Conservation (phyloP, 225 moss, liverwort and hornwort species). For the Marchantia polymorpha region DNA sequence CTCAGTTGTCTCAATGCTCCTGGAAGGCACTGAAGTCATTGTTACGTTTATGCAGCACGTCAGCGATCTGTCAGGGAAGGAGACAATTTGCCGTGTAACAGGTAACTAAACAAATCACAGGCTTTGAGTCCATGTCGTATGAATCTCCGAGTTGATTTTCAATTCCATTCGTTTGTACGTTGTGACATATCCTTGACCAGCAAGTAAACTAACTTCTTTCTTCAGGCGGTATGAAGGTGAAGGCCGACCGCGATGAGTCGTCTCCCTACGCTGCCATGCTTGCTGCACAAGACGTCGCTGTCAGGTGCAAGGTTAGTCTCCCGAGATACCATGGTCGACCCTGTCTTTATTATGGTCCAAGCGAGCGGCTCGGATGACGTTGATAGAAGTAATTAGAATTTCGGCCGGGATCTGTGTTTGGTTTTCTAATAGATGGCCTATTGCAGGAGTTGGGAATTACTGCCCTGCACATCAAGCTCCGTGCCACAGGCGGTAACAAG, state of each 20-base stretch:
- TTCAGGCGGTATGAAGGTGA: constrained; percentile 93
- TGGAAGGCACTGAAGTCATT: too few relatives aligned
- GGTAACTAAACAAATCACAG: constrained; percentile 24
- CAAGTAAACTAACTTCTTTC: background rate
- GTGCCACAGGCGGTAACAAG: constrained; percentile 88
- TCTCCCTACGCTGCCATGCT: constrained; percentile 98
- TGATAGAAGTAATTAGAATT: too few relatives aligned
- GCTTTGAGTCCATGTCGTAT: too few relatives aligned
- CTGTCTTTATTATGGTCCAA: too few relatives aligned
- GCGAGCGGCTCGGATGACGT: too few relatives aligned
- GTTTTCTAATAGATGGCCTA: too few relatives aligned
- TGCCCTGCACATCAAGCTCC: constrained; percentile 90
- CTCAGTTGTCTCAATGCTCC: too few relatives aligned
- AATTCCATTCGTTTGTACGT: too few relatives aligned
- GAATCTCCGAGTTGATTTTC: too few relatives aligned
- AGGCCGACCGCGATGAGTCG: constrained; percentile 86
- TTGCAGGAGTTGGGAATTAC: constrained; percentile 86
- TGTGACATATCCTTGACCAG: too few relatives aligned
- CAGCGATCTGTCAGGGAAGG: constrained; percentile 87
- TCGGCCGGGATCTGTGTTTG: too few relatives aligned
- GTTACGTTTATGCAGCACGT: constrained; percentile 86
- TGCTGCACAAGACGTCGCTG: constrained; percentile 87
- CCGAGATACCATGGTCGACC: too few relatives aligned
- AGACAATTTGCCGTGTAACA: constrained; percentile 87
- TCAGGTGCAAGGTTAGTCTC: constrained; percentile 54